Base-by-base conservation (phyloP, 2,329 filamentous ascomycete genomes). In the Cladophialophora immunda region DNA sequence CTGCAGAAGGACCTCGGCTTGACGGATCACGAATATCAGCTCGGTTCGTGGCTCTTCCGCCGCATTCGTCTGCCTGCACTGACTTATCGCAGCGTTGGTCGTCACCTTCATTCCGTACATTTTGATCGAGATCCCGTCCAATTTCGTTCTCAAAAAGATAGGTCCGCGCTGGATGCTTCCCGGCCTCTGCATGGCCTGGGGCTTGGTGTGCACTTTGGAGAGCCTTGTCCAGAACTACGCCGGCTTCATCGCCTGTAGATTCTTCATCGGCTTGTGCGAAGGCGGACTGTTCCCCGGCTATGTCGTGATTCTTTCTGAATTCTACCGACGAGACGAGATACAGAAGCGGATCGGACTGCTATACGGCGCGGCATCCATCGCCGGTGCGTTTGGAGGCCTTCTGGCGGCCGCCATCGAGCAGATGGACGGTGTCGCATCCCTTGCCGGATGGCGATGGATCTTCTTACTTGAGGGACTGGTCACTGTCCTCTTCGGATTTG, bases 121-220 rank as follows among this genome's bases (percentile, higher is more conserved):
- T 29, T 22, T 52, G 25, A 45, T 57, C 61, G 88, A 90, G 72
- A 76, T 90, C 11, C 88, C 88, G 2, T 87, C 85, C 68, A 90
- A 90, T 70, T 34, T 56, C 15, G 77, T 90, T 0, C 79, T 90
- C 8, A 78, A 90, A 60, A 89, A 89, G 72, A 38, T 62, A n/a
- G 62, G 62, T 6, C 61, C 58, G 4, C 54, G 60, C 25, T 61
- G 27, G 13, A 4, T 55, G 19, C 56, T 64, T 13, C 65, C 62
- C 6, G 60, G 60, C 27, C 60, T 64, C 34, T 59, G 75, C 13
- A 75, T 76, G 70, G 59, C 78, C 6, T 84, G 82, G 82, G 83
- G 83, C 0, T 74, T 81, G 59, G 81, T 84, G 0, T 80, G 82
- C 58, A 85, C 83, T 0, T 73, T 84, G 41, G 84, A 83, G 78